phyloP scores from a whole-genome alignment of 2,329 filamentous ascomycete species.

The Elsinoe perseae region DNA sequence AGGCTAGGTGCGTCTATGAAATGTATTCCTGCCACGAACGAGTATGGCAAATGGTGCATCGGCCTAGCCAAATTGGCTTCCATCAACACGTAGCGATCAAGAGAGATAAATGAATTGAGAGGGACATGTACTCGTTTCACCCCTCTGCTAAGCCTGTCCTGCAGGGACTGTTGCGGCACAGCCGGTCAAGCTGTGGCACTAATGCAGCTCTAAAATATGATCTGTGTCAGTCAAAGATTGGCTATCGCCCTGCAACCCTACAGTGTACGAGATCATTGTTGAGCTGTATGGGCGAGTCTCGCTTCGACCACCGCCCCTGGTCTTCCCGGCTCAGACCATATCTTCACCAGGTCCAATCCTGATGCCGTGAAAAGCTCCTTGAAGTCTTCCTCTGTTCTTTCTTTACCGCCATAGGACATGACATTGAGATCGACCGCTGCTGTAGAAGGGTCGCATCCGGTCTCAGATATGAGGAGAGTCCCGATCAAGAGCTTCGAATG shows the following conservation, averaged over 20 bases:
- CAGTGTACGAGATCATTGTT: not conserved
- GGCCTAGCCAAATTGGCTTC: too few relatives aligned
- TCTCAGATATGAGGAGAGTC: not conserved
- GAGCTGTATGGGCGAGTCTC: too few relatives aligned
- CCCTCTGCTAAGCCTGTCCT: not conserved
- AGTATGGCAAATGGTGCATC: too few relatives aligned
- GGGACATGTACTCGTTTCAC: too few relatives aligned
- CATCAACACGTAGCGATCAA: too few relatives aligned
- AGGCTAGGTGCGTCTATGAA: too few relatives aligned
- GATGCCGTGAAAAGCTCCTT: not conserved
- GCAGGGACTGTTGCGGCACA: not conserved
- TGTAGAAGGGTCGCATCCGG: not conserved
- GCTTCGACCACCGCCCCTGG: not conserved
- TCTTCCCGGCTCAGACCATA: not conserved
- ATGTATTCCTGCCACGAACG: too few relatives aligned
- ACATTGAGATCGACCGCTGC: not conserved
- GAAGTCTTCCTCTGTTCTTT: not conserved
- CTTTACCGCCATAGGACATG: not conserved
- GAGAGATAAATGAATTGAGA: too few relatives aligned
- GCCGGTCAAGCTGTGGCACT: not conserved
- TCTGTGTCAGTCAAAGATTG: not conserved
- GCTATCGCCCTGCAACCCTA: not conserved
- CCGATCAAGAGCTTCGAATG: not conserved
- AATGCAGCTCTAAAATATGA: not conserved
- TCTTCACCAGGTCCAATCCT: not conserved